Base-by-base conservation (phyloP, 2,329 filamentous ascomycete genomes). In the Fusarium chlamydosporum region DNA sequence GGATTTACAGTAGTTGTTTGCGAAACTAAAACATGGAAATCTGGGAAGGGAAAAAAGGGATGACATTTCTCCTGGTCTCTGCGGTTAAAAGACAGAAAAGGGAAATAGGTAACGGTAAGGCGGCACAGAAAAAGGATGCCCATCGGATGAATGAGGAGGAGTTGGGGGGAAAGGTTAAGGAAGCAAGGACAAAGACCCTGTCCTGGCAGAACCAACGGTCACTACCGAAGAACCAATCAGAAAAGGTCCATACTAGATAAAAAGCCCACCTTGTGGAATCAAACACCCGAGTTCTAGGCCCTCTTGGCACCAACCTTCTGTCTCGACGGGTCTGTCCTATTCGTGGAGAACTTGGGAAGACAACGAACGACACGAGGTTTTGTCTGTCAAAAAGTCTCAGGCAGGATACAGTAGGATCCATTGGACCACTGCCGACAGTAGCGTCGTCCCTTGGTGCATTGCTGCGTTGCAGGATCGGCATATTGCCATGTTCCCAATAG, bases 151-250 rank as follows among this genome's bases (percentile, higher is more conserved):
- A 43, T 29, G 20, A 23, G 23, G 23, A 23, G 29, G 23, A 34
- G 12, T 34, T 34, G 13, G 56, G 13, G 56, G 20, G 26, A 43
- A 31, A 56, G 55, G 51, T 48, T n/a, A 54, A 46, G 50, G 59
- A 57, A 58, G 53, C 46, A 54, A 40, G 34, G 53, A 51, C 46
- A 54, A 40, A 37, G 53, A 51, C 61, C 55, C 62, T 69, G 42
- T 33, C 29, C 18, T 35, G 34, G 29, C 18, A 27, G 51, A 50
- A 40, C 40, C 31, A 67, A 52, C 60, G 46, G 40, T 27, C 67
- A 67, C 57, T 70, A 35, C 67, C 62, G 67, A 56, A 26, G 16
- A 34, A 10, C 67, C 67, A 70, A 70, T 70, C 41, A 70, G 35
- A 15, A 13, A 9, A 5, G n/a, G n/a, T 12, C 11, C 20, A 43